Conservation (phyloP, 2,329 filamentous ascomycete species). For the Fusarium sp. region DNA sequence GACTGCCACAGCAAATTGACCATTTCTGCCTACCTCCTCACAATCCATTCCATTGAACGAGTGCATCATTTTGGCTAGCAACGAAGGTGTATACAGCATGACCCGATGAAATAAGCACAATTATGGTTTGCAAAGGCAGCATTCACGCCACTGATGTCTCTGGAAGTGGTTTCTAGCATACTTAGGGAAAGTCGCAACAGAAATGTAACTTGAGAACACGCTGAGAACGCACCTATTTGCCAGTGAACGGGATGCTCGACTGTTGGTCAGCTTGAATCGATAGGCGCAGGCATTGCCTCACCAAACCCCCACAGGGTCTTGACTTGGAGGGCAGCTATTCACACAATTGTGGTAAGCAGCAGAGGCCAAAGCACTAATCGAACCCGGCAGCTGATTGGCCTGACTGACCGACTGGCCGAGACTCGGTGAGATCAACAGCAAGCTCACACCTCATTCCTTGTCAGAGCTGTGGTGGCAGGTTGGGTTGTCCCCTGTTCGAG, state of each 20-base stretch:
- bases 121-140: fast-evolving
- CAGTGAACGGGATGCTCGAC: neutral
- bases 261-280: neutral
- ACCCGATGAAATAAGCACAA: neutral
- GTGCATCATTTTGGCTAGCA: no score
- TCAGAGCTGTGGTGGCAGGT: neutral
- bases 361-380: no score
- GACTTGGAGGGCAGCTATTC: neutral
- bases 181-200: neutral
- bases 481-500: neutral
- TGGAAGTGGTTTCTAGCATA: neutral
- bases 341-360: neutral
- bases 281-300: neutral
- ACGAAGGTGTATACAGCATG: fast-evolving
- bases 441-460: neutral
- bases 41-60: no score
- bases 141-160: neutral
- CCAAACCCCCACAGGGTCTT: neutral
- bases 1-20: neutral
- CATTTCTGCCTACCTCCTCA: no score
- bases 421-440: neutral
- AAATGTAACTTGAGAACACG: neutral
- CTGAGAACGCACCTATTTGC: neutral
- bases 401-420: neutral
- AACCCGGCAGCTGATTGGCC: neutral